Conservation (phyloP, 2,329 filamentous ascomycete species). For the Apiospora marii region DNA sequence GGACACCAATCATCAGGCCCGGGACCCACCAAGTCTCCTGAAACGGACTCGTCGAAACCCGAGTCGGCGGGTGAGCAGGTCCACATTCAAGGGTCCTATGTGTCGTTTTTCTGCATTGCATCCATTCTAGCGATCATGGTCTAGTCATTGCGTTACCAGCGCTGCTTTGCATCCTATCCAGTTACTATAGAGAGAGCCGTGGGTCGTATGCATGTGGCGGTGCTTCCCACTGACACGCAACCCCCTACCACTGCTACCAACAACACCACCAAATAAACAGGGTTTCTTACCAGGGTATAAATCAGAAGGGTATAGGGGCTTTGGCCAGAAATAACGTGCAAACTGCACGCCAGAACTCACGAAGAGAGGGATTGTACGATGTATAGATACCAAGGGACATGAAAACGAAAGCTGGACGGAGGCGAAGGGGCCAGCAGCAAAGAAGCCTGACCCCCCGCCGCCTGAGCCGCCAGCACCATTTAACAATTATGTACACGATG, state of each 20-base stretch:
- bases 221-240: background rate
- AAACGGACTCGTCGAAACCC: constrained; percentile 10
- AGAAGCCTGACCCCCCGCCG: background rate
- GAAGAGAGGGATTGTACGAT: background rate
- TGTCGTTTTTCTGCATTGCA: background rate
- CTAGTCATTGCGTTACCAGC: background rate
- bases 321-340: background rate
- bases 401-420: background rate
- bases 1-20: constrained; percentile 9
- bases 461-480: constrained; percentile 18
- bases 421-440: background rate
- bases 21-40: background rate
- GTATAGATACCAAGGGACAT: constrained; percentile 12
- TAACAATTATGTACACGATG: constrained; percentile 9
- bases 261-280: background rate
- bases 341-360: background rate
- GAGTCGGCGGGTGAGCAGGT: constrained; percentile 14
- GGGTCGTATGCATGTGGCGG: background rate
- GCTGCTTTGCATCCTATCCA: background rate
- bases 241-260: background rate
- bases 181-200: background rate
- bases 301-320: background rate
- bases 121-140: constrained; percentile 10
- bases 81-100: background rate
- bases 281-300: background rate